A percentile compares a stretch with the other conserved stretches of the same genome.
Evolutionary conservation across 768 basidiomycete genomes (phyloP).

Genomic region (Hypsizygus marmoreus): DNA sequence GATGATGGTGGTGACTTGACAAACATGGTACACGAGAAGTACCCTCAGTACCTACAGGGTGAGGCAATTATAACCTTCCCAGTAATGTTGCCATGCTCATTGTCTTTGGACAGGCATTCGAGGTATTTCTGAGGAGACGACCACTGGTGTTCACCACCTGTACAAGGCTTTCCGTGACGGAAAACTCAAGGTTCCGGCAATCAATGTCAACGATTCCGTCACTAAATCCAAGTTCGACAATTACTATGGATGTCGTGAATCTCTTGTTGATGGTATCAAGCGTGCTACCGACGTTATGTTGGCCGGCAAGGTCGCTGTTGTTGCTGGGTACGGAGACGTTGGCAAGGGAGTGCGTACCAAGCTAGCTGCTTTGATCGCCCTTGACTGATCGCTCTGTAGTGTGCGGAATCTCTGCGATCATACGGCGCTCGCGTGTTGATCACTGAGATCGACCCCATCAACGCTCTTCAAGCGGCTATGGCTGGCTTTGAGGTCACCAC

Average conservation of each 20-base stretch:
- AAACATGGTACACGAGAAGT: conserved; percentile 92
- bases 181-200: conserved; percentile 94
- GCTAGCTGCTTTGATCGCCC: too few species aligned
- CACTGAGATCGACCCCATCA: conserved; percentile 99
- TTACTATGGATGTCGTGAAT: conserved; percentile 99
- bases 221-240: conserved; percentile 99
- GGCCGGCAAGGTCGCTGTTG: conserved; percentile 98
- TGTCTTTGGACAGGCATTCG: conserved; percentile 60
- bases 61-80: conserved; percentile 29
- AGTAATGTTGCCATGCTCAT: conserved; percentile 4
- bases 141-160: conserved; percentile 98
- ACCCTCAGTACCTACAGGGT: conserved; percentile 85
- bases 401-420: conserved; percentile 95
- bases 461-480: conserved; percentile 99
- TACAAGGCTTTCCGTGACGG: conserved; percentile 98
- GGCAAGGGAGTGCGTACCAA: conserved; percentile 96
- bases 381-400: too few species aligned
- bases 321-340: conserved; percentile 98
- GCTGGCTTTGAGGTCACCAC: conserved; percentile 98
- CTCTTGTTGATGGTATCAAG: conserved; percentile 99
- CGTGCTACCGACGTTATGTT: conserved; percentile 99
- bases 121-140: conserved; percentile 98
- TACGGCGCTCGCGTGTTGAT: conserved; percentile 96
- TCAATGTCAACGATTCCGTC: conserved; percentile 99
- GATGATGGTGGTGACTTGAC: conserved; percentile 99